Conservation (phyloP, 768 basidiomycete genomes). For the Pleurotus citrinopileatus region DNA sequence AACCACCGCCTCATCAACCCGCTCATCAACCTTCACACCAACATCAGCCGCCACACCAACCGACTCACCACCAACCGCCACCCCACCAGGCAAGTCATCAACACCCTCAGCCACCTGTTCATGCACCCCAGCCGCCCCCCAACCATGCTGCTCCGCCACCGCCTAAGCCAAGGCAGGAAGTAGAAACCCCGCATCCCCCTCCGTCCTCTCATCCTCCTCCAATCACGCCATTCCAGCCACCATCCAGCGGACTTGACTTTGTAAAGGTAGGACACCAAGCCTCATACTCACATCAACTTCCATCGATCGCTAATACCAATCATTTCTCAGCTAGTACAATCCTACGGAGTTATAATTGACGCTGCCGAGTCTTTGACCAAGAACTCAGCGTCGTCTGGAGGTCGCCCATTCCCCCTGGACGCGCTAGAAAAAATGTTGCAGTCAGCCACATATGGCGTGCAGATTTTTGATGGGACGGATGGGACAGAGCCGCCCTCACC, state of each 20-base stretch:
- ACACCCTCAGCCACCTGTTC: background rate
- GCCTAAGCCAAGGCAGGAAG: constrained; percentile 6
- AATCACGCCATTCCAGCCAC: background rate
- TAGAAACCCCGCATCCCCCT: constrained; percentile 2
- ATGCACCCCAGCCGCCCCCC: background rate
- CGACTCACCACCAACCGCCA: too few relatives aligned
- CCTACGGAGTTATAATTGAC: constrained; percentile 13
- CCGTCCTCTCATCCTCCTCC: constrained; percentile 4
- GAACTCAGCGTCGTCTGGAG: background rate
- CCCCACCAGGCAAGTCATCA: background rate
- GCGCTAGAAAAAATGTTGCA: constrained; percentile 40
- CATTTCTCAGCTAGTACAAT: constrained; percentile 9
- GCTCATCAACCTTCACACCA: background rate
- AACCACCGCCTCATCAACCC: background rate
- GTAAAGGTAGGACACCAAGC: constrained; percentile 9
- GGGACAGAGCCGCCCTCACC: background rate
- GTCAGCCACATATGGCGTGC: constrained; percentile 38
- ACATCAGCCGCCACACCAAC: too few relatives aligned
- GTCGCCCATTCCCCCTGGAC: constrained; percentile 22
- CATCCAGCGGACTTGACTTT: constrained; percentile 12
- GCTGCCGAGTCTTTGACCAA: constrained; percentile 9
- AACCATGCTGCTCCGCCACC: background rate
- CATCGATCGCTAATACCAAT: background rate
- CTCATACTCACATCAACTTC: background rate
- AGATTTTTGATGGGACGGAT: constrained; percentile 42